Percentiles rank a stretch among this genome's conserved stretches.
phyloP scores from a whole-genome alignment of 257 asterid genomes.

The Solanum corneliomulleri region DNA sequence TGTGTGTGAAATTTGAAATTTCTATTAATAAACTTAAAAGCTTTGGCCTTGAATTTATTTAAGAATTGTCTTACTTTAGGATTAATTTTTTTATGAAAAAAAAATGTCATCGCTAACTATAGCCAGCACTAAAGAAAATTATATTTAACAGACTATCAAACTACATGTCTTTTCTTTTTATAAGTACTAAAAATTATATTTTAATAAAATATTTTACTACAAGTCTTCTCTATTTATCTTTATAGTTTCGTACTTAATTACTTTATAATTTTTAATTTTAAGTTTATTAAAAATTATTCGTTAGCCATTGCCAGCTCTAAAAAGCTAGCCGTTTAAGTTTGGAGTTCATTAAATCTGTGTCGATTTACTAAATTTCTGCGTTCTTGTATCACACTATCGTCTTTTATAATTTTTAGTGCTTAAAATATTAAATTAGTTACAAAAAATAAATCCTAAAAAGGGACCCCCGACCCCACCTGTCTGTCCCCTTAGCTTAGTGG shows the following conservation, averaged over 20 bases:
- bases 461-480: not conserved
- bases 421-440: not conserved
- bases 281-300: too few species aligned
- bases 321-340: not conserved
- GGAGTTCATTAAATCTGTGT: not conserved
- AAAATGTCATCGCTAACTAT: not conserved
- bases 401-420: not conserved
- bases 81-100: too few species aligned
- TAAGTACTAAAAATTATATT: not conserved
- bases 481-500: not conserved
- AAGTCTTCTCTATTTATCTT: not conserved
- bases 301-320: not conserved
- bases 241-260: not conserved
- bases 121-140: not conserved
- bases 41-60: not conserved
- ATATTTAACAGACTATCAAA: not conserved
- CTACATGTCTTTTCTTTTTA: not conserved
- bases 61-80: not conserved
- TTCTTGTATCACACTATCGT: not conserved
- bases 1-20: not conserved
- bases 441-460: not conserved
- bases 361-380: not conserved
- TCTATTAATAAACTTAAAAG: not conserved
- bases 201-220: not conserved
- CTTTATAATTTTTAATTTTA: not conserved